phyloP scores from a whole-genome alignment of 495 filamentous ascomycete genomes.

The Parathielavia hyrcaniae region DNA sequence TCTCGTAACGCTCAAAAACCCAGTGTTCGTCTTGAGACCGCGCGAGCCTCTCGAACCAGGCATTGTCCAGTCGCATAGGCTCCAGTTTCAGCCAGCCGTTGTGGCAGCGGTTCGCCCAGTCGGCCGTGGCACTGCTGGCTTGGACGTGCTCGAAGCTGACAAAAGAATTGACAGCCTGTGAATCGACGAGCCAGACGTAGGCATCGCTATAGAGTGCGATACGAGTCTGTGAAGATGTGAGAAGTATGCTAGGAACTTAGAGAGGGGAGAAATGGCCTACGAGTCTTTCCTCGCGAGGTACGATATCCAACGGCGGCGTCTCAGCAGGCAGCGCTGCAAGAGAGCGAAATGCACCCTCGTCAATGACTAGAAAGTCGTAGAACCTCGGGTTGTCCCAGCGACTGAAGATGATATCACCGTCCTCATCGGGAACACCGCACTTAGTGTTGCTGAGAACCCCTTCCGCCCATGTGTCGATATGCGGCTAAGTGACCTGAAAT shows the following conservation, averaged over 20 bases:
- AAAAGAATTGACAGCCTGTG: neutral
- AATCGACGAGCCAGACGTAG: neutral
- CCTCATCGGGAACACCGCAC: neutral
- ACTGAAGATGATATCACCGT: neutral
- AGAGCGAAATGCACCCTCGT: neutral
- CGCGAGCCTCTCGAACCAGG: neutral
- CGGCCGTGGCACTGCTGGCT: neutral
- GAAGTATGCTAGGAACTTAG: neutral
- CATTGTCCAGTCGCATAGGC: neutral
- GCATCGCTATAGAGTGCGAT: neutral
- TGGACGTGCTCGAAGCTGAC: neutral
- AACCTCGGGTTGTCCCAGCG: neutral
- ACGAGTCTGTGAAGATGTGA: neutral
- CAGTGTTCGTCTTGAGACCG: neutral
- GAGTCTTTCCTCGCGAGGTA: neutral
- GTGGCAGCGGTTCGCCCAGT: neutral
- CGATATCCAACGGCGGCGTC: neutral
- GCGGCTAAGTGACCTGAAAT: neutral
- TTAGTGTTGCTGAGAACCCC: neutral
- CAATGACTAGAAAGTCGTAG: neutral
- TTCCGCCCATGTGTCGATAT: neutral
- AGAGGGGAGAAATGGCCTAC: neutral
- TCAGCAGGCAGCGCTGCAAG: neutral
- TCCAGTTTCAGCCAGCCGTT: neutral
- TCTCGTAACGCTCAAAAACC: neutral